Conservation (phyloP, 768 basidiomycete species). For the Russula ochroleuca region DNA sequence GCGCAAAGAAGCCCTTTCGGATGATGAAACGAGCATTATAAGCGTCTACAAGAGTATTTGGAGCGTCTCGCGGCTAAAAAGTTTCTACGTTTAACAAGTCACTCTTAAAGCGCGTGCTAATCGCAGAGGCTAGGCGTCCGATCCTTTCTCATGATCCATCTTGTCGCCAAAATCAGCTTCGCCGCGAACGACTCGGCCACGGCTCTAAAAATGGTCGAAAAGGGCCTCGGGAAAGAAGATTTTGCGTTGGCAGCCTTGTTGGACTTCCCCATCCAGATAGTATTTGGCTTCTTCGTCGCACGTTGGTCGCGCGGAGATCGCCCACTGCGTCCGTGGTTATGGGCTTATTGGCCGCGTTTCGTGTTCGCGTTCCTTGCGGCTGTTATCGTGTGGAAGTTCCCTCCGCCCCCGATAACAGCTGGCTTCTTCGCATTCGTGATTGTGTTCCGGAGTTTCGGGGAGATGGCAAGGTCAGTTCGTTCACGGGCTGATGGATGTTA, state of each 20-base stretch:
- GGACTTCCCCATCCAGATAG: slow-evolving; percentile 95
- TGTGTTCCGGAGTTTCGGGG: slow-evolving; percentile 72
- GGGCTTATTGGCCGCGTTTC: slow-evolving; percentile 86
- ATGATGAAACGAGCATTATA: slow-evolving; percentile 84
- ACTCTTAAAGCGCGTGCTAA: slow-evolving; percentile 9
- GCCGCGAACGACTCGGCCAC: slow-evolving; percentile 92
- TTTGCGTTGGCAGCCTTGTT: slow-evolving; percentile 89
- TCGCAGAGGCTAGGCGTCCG: slow-evolving; percentile 67
- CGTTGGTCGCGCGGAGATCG: slow-evolving; percentile 81
- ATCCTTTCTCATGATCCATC: slow-evolving; percentile 76
- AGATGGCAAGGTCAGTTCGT: slow-evolving; percentile 71
- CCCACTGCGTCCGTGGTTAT: slow-evolving; percentile 83
- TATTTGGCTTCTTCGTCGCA: slow-evolving; percentile 90
- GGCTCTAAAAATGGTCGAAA: slow-evolving; percentile 91
- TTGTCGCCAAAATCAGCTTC: slow-evolving; percentile 91
- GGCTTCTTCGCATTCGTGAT: slow-evolving; percentile 81
- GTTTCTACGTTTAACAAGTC: slow-evolving; percentile 45
- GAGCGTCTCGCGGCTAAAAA: slow-evolving; percentile 84
- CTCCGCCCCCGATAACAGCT: slow-evolving; percentile 62
- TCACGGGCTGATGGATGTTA: slow-evolving; percentile 3
- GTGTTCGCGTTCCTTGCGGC: slow-evolving; percentile 68
- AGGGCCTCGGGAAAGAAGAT: slow-evolving; percentile 92
- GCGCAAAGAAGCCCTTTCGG: slow-evolving; percentile 70
- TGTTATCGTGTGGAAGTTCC: slow-evolving; percentile 80
- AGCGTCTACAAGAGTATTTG: slow-evolving; percentile 93